phyloP scores from a whole-genome alignment of 306 rosid genomes.

The Abrus pulchellus region DNA sequence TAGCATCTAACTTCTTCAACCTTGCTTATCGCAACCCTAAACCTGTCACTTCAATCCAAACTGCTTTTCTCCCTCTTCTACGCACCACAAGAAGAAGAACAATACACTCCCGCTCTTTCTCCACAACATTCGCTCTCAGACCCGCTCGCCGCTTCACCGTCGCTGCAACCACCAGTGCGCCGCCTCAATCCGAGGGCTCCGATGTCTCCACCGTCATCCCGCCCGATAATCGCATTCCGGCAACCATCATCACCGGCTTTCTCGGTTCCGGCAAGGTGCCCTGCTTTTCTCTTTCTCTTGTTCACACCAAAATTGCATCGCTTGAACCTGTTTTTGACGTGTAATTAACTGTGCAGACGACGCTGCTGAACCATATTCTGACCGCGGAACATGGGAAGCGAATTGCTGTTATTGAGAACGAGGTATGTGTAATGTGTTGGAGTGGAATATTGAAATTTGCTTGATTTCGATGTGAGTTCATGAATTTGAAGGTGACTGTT shows the following conservation, averaged over 20 bases:
- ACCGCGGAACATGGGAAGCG: slow-evolving; percentile 93
- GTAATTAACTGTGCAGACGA: slow-evolving; percentile 68
- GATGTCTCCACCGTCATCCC: slow-evolving; percentile 73
- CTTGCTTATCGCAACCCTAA: slow-evolving; percentile 55
- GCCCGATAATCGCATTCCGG: slow-evolving; percentile 82
- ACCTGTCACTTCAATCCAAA: slow-evolving; percentile 51
- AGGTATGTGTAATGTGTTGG: neutral
- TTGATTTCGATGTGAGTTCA: neutral
- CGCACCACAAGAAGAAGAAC: slow-evolving; percentile 20
- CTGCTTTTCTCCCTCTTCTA: slow-evolving; percentile 50
- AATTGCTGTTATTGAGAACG: slow-evolving; percentile 93
- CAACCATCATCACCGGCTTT: slow-evolving; percentile 94
- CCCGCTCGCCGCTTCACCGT: slow-evolving; percentile 61
- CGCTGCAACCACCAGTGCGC: slow-evolving; percentile 62
- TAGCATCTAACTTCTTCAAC: slow-evolving; percentile 62
- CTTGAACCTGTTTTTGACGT: slow-evolving; percentile 38
- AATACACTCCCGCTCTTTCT: slow-evolving; percentile 29
- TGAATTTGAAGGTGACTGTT: slow-evolving; percentile 8
- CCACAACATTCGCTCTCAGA: slow-evolving; percentile 40
- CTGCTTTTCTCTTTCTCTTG: neutral
- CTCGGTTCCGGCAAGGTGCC: slow-evolving; percentile 95
- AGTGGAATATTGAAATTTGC: neutral
- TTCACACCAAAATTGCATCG: neutral
- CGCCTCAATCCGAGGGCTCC: slow-evolving; percentile 67
- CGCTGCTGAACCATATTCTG: slow-evolving; percentile 89